phyloP scores from a whole-genome alignment of 257 asterid genomes.

The Scutellaria baicalensis region DNA sequence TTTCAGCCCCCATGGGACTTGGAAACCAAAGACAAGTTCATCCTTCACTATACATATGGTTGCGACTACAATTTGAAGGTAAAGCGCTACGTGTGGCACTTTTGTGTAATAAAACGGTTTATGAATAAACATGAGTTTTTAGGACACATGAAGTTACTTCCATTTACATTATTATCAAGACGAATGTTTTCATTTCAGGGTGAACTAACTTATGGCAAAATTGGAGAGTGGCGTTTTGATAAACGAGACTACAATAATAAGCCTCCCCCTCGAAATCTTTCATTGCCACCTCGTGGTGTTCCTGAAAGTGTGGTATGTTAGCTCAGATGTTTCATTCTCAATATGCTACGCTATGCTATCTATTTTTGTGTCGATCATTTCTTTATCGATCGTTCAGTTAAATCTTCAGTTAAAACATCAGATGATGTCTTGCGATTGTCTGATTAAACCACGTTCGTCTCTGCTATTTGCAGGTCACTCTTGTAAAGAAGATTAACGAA shows the following conservation, averaged over 20 bases:
- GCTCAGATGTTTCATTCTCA: background rate
- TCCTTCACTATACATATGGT: conserved; percentile 58
- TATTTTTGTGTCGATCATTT: background rate
- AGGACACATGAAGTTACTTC: background rate
- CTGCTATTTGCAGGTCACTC: conserved; percentile 43
- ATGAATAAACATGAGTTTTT: background rate
- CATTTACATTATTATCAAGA: background rate
- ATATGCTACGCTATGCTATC: background rate
- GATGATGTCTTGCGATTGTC: background rate
- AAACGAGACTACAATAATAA: conserved; percentile 35
- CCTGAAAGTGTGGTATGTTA: conserved; percentile 68
- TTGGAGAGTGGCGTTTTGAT: conserved; percentile 64
- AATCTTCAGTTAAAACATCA: background rate
- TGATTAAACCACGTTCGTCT: background rate
- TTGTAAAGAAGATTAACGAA: conserved; percentile 53
- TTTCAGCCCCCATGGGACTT: conserved; percentile 73
- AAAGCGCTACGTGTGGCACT: background rate
- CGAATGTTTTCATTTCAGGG: conserved; percentile 29
- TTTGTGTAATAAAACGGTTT: background rate
- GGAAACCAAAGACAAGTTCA: conserved; percentile 36
- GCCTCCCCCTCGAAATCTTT: conserved; percentile 51
- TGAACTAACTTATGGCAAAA: conserved; percentile 38
- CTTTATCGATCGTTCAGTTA: background rate
- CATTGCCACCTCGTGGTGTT: conserved; percentile 59
- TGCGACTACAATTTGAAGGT: conserved; percentile 62